A percentile compares a stretch with the other conserved stretches of the same genome.
phyloP scores from a whole-genome alignment of 768 basidiomycete species.

The Sarcodon aspratus region DNA sequence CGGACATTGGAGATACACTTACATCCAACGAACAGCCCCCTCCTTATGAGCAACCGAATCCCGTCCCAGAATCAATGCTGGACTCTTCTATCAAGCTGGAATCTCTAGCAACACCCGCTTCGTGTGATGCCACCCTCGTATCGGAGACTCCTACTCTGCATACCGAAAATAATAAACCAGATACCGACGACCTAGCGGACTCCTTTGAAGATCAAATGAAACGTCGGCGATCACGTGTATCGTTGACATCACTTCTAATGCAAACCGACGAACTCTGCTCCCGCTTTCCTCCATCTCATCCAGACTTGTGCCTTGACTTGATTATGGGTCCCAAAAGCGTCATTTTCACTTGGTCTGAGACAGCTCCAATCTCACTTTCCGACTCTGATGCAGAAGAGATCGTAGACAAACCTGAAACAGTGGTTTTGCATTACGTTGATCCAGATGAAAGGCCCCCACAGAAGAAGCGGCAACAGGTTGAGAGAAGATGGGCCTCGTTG shows the following conservation, averaged over 20 bases:
- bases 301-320: conserved; percentile 35
- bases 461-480: conserved; percentile 9
- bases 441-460: conserved; percentile 13
- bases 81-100: neutral
- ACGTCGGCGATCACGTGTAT: conserved; percentile 19
- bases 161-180: neutral
- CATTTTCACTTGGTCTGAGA: conserved; percentile 62
- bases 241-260: conserved; percentile 39
- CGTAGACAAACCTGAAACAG: conserved; percentile 39
- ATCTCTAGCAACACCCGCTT: neutral
- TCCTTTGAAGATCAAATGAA: neutral
- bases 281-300: conserved; percentile 50
- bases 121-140: neutral
- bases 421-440: conserved; percentile 41
- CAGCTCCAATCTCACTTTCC: conserved; percentile 25
- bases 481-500: conserved; percentile 8
- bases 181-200: neutral
- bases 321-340: conserved; percentile 77
- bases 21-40: neutral
- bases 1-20: too few relatives aligned
- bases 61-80: too few relatives aligned
- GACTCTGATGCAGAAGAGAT: conserved; percentile 52
- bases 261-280: conserved; percentile 47
- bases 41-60: neutral
- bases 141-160: neutral